Conservation (phyloP, 192 early-diverging fungal species). For the Diversispora epigaea region DNA sequence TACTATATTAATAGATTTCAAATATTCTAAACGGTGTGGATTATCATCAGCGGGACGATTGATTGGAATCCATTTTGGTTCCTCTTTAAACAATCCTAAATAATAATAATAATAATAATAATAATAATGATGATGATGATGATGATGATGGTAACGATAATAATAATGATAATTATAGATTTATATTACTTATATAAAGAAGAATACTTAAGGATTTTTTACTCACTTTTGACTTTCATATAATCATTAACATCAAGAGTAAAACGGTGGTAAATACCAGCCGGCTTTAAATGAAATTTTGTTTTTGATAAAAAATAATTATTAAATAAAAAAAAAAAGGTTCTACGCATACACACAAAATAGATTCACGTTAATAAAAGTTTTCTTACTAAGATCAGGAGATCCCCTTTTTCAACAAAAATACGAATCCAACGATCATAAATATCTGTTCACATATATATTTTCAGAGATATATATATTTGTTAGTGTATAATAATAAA, state of each 20-base stretch:
- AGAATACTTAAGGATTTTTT: no score
- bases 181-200: background rate
- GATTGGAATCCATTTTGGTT: constrained; percentile 80
- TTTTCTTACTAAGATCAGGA: constrained; percentile 74
- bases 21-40: constrained; percentile 52
- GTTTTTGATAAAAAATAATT: no score
- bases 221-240: constrained; percentile 76
- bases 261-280: constrained; percentile 96
- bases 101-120: background rate
- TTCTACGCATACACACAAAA: no score
- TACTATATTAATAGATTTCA: constrained; percentile 28
- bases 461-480: background rate
- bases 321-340: no score
- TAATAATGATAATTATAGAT: no score
- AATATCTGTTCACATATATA: constrained; percentile 40
- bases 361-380: no score
- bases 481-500: background rate
- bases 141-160: no score
- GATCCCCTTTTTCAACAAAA: constrained; percentile 64
- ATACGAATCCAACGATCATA: constrained; percentile 88
- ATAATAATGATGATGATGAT: no score
- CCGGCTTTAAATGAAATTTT: constrained; percentile 53
- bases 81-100: constrained; percentile 67
- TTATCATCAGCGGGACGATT: constrained; percentile 69
- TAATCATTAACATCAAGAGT: constrained; percentile 86